Evolutionary conservation across 495 filamentous ascomycete species (phyloP).

Genomic region (Lophiotrema nucula): DNA sequence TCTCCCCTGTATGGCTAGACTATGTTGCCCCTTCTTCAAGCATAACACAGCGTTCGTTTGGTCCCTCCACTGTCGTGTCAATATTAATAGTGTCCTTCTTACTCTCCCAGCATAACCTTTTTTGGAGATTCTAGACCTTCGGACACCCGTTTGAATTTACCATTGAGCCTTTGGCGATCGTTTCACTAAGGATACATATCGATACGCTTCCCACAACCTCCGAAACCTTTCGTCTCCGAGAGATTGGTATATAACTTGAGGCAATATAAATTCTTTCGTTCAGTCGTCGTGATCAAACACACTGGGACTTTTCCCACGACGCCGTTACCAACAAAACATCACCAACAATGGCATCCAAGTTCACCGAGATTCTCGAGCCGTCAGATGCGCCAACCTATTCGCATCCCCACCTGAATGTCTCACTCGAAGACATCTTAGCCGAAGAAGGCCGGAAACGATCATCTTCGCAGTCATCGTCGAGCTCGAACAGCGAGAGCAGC

Average conservation of each 20-base stretch:
- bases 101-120: too few relatives aligned
- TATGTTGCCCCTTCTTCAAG: not conserved
- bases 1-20: constrained; percentile 2
- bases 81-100: too few relatives aligned
- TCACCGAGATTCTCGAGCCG: constrained; percentile 40
- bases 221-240: too few relatives aligned
- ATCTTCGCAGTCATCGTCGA: constrained; percentile 30
- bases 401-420: constrained; percentile 36
- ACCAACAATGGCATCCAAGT: constrained; percentile 38
- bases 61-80: too few relatives aligned
- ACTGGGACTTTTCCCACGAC: not conserved
- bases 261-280: too few relatives aligned
- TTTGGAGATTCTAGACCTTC: too few relatives aligned
- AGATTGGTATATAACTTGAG: too few relatives aligned
- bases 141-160: too few relatives aligned
- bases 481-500: constrained; percentile 9
- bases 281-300: not conserved
- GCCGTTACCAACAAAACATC: not conserved
- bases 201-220: too few relatives aligned
- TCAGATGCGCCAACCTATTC: constrained; percentile 27
- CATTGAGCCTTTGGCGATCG: too few relatives aligned
- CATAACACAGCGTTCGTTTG: constrained; percentile 9
- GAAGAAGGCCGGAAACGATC: constrained; percentile 32
- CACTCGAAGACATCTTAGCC: constrained; percentile 39
- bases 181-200: too few relatives aligned